phyloP scores from a whole-genome alignment of 2,329 filamentous ascomycete genomes.

The Penicillium sp. region DNA sequence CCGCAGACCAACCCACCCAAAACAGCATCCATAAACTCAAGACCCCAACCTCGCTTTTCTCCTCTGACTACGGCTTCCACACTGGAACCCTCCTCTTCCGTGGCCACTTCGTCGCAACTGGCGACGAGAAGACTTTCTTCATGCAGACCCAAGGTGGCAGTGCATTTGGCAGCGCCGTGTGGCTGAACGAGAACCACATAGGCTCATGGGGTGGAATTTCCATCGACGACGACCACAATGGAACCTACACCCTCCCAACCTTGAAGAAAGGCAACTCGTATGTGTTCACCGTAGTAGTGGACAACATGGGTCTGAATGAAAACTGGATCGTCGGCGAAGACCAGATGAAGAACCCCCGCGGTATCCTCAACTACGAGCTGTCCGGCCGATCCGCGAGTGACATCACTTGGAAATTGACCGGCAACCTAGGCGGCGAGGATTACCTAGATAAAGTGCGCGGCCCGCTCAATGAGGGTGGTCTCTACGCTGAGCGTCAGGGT shows the following conservation, averaged over 20 bases:
- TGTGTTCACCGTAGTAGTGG: constrained; percentile 67
- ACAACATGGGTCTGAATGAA: constrained; percentile 70
- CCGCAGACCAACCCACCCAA: constrained; percentile 58
- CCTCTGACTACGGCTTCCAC: constrained; percentile 71
- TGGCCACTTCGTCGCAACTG: constrained; percentile 65
- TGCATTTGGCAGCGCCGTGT: constrained; percentile 66
- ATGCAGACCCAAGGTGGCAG: constrained; percentile 64
- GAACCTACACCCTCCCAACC: constrained; percentile 56
- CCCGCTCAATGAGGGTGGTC: constrained; percentile 57
- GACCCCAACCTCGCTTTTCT: constrained; percentile 67
- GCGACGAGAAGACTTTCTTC: constrained; percentile 57
- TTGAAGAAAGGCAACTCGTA: constrained; percentile 54
- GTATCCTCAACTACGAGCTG: constrained; percentile 50
- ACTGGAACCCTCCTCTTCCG: constrained; percentile 67
- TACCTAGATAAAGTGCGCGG: constrained; percentile 53
- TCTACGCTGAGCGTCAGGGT: constrained; percentile 56
- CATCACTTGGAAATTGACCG: constrained; percentile 57
- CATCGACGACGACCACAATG: constrained; percentile 49
- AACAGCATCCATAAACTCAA: constrained; percentile 58
- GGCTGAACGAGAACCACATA: constrained; percentile 62
- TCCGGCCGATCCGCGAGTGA: constrained; percentile 36
- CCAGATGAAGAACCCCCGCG: constrained; percentile 57
- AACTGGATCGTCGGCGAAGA: constrained; percentile 61
- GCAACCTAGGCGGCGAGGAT: constrained; percentile 57
- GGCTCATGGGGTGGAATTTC: constrained; percentile 63